A percentile compares a stretch with the other conserved stretches of the same genome.
Conservation (phyloP, 495 filamentous ascomycete species). For the Hypoxylon lienhwacheense region DNA sequence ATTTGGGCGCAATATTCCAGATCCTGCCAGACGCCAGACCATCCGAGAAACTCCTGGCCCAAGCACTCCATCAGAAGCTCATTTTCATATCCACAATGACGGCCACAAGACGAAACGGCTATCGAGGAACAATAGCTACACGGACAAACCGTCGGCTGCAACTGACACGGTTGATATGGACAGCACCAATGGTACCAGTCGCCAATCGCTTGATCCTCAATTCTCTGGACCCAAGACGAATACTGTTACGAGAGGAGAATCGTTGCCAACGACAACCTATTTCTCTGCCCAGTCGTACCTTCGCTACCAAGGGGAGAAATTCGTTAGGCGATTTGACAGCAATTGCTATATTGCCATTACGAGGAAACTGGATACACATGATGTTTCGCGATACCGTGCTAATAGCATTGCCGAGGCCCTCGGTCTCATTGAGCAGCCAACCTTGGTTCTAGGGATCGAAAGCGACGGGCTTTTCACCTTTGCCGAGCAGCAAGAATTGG, state of each 20-base stretch:
- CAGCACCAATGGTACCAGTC: conserved; percentile 40
- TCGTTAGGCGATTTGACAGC: conserved; percentile 93
- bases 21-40: conserved; percentile 74
- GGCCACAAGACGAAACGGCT: conserved; percentile 66
- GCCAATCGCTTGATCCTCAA: conserved; percentile 64
- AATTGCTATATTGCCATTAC: conserved; percentile 99
- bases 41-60: conserved; percentile 69
- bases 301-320: conserved; percentile 96
- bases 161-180: conserved; percentile 30
- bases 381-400: conserved; percentile 75
- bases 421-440: conserved; percentile 80
- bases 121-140: conserved; percentile 43
- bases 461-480: conserved; percentile 95
- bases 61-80: conserved; percentile 71
- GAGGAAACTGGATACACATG: conserved; percentile 97
- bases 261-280: conserved; percentile 72
- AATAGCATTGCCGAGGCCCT: conserved; percentile 70
- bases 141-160: conserved; percentile 43
- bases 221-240: conserved; percentile 65
- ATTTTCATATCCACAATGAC: conserved; percentile 95
- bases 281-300: conserved; percentile 98
- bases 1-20: conserved; percentile 90
- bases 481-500: conserved; percentile 90
- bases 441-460: conserved; percentile 88
- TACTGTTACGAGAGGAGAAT: conserved; percentile 44